A percentile compares a stretch with the other conserved stretches of the same genome.
Evolutionary conservation across 768 basidiomycete genomes (phyloP).

Genomic region (Amanita inopinata): DNA sequence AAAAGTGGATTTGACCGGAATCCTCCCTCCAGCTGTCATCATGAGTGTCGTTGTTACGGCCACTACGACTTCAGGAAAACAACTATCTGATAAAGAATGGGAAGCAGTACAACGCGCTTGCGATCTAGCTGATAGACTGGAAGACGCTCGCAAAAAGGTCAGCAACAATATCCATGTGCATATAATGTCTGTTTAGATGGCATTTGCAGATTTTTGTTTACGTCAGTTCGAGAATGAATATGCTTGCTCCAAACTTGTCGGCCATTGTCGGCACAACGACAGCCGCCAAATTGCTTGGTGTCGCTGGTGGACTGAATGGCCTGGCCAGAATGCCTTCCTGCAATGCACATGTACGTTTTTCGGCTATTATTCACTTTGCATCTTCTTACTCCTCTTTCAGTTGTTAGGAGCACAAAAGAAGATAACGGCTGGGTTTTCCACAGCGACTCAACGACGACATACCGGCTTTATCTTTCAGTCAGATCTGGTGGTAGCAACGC

Average conservation of each 20-base stretch:
- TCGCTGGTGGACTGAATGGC: constrained; percentile 87
- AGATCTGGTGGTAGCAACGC: constrained; percentile 76
- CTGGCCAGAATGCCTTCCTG: constrained; percentile 92
- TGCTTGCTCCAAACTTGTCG: constrained; percentile 96
- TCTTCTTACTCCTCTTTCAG: constrained; percentile 26
- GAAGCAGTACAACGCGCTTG: constrained; percentile 75
- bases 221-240: constrained; percentile 98
- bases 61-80: constrained; percentile 77
- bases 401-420: constrained; percentile 92
- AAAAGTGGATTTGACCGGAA: constrained; percentile 69
- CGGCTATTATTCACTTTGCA: not conserved
- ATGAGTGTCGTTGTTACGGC: constrained; percentile 97
- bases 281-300: constrained; percentile 95
- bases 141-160: constrained; percentile 85
- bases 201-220: constrained; percentile 84
- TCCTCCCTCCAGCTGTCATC: constrained; percentile 82
- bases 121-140: constrained; percentile 79
- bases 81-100: constrained; percentile 66
- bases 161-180: constrained; percentile 6
- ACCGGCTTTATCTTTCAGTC: constrained; percentile 97
- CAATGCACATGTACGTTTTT: constrained; percentile 75
- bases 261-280: constrained; percentile 98
- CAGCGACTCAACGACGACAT: constrained; percentile 78
- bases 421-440: constrained; percentile 87
- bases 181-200: constrained; percentile 6